Evolutionary conservation across 441 rosid genomes (phyloP).

Genomic region (Jatropha multifida): DNA sequence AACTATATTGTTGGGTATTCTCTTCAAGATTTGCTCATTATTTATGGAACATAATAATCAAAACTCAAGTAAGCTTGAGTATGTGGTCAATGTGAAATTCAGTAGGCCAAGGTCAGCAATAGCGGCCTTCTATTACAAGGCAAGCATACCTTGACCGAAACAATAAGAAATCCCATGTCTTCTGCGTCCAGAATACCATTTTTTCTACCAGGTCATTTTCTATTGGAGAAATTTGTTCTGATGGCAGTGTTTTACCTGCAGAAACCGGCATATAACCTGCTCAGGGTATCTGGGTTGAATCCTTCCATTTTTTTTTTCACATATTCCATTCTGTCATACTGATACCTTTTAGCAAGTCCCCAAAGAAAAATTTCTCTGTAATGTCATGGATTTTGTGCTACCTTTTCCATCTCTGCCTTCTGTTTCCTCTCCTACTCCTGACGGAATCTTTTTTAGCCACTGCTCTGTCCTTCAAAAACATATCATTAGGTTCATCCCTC

Average conservation of each 20-base stretch:
- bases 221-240: neutral
- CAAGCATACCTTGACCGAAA: neutral
- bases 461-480: conserved; percentile 18
- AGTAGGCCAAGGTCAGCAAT: neutral
- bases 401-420: neutral
- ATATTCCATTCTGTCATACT: too few species aligned
- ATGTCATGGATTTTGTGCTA: neutral
- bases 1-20: too few species aligned
- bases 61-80: too few species aligned
- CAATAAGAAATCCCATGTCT: neutral
- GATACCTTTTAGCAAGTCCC: too few species aligned
- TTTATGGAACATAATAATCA: too few species aligned
- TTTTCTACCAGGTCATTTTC: neutral
- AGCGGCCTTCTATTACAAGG: neutral
- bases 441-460: neutral
- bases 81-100: too few species aligned
- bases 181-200: neutral
- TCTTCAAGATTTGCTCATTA: too few species aligned
- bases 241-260: too few species aligned
- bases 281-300: too few species aligned
- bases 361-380: too few species aligned
- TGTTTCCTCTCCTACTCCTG: conserved; percentile 5
- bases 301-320: too few species aligned
- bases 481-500: conserved; percentile 24
- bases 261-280: too few species aligned